A percentile compares a stretch with the other conserved stretches of the same genome.
These are phyloP conservation scores for Jamesozyma spencerorum DNA, from an alignment of 805 yeast genomes.

Conservation along the genomic window DNA sequence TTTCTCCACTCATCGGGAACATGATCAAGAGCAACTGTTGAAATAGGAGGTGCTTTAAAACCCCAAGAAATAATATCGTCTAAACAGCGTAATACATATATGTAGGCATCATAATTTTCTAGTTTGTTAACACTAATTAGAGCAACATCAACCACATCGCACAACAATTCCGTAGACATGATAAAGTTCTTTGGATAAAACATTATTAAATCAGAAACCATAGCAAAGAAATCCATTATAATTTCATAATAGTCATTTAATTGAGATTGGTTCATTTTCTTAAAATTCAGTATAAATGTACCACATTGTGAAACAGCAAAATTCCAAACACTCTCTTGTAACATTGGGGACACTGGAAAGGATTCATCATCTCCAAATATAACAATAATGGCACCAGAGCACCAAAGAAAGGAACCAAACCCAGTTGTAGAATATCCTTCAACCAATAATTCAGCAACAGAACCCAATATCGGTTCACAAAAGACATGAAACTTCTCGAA, in stretches of 20 bases:
- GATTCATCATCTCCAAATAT: conserved; percentile 54
- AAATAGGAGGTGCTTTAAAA: conserved; percentile 66
- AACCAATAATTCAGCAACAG: conserved; percentile 56
- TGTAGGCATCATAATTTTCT: conserved; percentile 63
- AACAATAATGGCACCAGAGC: conserved; percentile 70
- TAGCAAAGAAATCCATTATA: conserved; percentile 77
- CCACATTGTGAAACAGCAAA: conserved; percentile 62
- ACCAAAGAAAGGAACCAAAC: conserved; percentile 83
- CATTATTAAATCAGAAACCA: conserved; percentile 70
- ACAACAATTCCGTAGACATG: conserved; percentile 34
- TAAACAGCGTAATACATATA: conserved; percentile 61
- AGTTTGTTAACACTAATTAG: conserved; percentile 39
- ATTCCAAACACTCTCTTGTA: conserved; percentile 57
- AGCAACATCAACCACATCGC: conserved; percentile 50
- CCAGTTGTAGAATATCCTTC: conserved; percentile 61
- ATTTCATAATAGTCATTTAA: conserved; percentile 40
- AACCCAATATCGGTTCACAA: conserved; percentile 45
- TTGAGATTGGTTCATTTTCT: conserved; percentile 12
- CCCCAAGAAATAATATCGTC: conserved; percentile 85
- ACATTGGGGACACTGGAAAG: conserved; percentile 28
- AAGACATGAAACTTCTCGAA: conserved; percentile 40
- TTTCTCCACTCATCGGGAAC: conserved; percentile 48
- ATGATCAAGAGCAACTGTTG: conserved; percentile 43
- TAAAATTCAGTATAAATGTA: conserved; percentile 43
- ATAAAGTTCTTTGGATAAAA: conserved; percentile 41